phyloP scores from a whole-genome alignment of 352 stramenopile species.

The Globisporangium cederbergense region DNA sequence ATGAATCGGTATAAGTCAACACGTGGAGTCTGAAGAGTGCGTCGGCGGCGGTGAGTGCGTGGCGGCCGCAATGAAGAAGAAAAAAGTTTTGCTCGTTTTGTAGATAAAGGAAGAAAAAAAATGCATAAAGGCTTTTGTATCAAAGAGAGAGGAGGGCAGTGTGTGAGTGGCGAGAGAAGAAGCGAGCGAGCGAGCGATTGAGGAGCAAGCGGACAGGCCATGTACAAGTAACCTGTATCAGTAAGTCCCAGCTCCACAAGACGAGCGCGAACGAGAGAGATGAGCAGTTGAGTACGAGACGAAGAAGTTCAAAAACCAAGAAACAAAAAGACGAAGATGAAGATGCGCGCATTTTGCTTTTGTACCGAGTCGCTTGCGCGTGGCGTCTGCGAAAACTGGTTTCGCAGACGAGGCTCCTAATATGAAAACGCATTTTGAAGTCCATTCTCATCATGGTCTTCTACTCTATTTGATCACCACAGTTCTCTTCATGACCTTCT shows the following conservation, averaged over 20 bases:
- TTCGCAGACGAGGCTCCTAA: slow-evolving; percentile 5
- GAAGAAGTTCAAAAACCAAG: neutral
- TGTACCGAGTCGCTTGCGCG: neutral
- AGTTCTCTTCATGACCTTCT: neutral
- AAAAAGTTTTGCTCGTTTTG: slow-evolving; percentile 60
- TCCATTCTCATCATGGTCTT: neutral
- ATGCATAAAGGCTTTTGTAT: slow-evolving; percentile 51
- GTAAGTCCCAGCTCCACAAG: slow-evolving; percentile 39
- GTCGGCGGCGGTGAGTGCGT: slow-evolving; percentile 14
- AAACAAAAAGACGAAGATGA: slow-evolving; percentile 3
- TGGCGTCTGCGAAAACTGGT: neutral
- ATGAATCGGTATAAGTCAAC: slow-evolving; percentile 18
- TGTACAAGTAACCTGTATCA: slow-evolving; percentile 70
- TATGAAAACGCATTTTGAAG: slow-evolving; percentile 14
- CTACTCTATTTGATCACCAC: neutral
- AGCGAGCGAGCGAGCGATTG: slow-evolving; percentile 25
- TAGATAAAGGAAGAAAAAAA: slow-evolving; percentile 57
- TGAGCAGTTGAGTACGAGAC: slow-evolving; percentile 9
- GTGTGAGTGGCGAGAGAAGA: slow-evolving; percentile 12
- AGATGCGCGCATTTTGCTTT: neutral
- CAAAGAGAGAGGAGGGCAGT: slow-evolving; percentile 33
- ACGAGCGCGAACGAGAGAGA: slow-evolving; percentile 15
- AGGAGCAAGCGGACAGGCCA: slow-evolving; percentile 23
- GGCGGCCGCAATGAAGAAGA: slow-evolving; percentile 14
- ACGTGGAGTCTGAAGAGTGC: slow-evolving; percentile 19